Base-by-base conservation (phyloP, 2,329 filamentous ascomycete genomes). In the Exserohilum rostratum region DNA sequence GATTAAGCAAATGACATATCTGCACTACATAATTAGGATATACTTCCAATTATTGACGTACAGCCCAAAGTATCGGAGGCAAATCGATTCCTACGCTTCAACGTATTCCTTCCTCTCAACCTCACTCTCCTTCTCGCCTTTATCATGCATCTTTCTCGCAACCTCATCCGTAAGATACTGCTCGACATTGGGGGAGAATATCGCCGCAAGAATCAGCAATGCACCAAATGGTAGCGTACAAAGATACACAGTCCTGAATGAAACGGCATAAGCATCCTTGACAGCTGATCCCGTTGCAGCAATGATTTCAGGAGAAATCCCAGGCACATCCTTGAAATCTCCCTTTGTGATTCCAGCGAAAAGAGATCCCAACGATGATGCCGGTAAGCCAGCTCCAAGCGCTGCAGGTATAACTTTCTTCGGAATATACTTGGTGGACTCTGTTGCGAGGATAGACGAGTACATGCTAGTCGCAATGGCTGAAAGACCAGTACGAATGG, bases 211-310 rank as follows among this genome's bases (percentile, higher is more conserved):
- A 7, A 81, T 62, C n/a, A 73, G 47, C 42, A 76, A 54, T 4
- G 58, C 69, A 5, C 72, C 70, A 56, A 76, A 77, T 0, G 72
- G 71, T 6, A 77, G 49, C 3, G 73, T 74, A 55, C 72, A 40
- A 63, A 78, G 68, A 77, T 79, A 82, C 1, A 83, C 79, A 3
- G 75, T 72, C 50, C 69, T 67, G 64, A 82, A 81, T 3, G 77
- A 76, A n/a, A 72, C 52, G 5, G 72, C 65, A 61, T 82, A 80
- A n/a, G 78, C 78, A 10, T 69, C 66, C 57, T 76, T 74, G 7
- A 76, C 56, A 18, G 77, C 75, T 0, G 56, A 50, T 2, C 58
- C 67, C 0, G 78, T 76, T 0, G 75, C 61, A 0, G 52, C 63
- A n/a, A 66, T 62, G 17, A 72, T 64, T 0, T 62, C 62, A 1